Percentiles rank a stretch among this genome's conserved stretches.
These are phyloP conservation scores for Bruguiera sexangula DNA, from an alignment of 345 rosid species.

Conservation along the genomic window DNA sequence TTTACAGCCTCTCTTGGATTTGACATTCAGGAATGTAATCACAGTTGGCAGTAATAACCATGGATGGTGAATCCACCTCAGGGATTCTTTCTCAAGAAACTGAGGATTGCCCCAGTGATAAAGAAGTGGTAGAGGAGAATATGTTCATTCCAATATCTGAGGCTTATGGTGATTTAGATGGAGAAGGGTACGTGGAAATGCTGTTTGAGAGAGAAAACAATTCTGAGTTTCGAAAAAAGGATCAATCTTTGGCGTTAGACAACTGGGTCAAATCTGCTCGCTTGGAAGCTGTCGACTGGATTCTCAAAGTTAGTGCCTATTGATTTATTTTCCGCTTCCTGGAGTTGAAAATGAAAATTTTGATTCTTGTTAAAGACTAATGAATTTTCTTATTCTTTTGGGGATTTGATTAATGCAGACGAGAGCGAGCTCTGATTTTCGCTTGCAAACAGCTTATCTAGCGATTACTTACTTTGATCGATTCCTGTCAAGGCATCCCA, in stretches of 20 bases:
- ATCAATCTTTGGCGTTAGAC: slow-evolving; percentile 21
- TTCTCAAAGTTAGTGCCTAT: slow-evolving; percentile 42
- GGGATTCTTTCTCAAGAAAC: slow-evolving; percentile 40
- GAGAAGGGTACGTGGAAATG: slow-evolving; percentile 24
- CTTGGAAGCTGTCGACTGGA: slow-evolving; percentile 47
- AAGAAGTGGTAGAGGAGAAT: slow-evolving; percentile 11
- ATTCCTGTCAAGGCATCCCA: slow-evolving; percentile 37
- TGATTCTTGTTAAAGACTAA: background rate
- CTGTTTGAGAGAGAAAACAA: slow-evolving; percentile 39
- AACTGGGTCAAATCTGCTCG: slow-evolving; percentile 39
- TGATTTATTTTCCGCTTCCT: background rate
- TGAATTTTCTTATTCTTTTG: background rate
- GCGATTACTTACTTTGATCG: slow-evolving; percentile 57
- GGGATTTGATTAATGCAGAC: slow-evolving; percentile 34
- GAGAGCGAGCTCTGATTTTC: slow-evolving; percentile 39
- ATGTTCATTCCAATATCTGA: background rate
- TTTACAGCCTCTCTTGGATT: background rate
- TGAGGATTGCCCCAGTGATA: slow-evolving; percentile 23
- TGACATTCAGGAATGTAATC: background rate
- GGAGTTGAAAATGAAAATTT: background rate
- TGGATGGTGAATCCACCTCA: slow-evolving; percentile 28
- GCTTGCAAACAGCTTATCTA: slow-evolving; percentile 45
- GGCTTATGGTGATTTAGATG: slow-evolving; percentile 10
- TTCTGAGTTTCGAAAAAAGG: slow-evolving; percentile 22
- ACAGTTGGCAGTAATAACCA: slow-evolving; percentile 1